These are phyloP conservation scores for Tarenaya hassleriana DNA, from an alignment of 345 rosid genomes.

Conservation along the genomic window DNA sequence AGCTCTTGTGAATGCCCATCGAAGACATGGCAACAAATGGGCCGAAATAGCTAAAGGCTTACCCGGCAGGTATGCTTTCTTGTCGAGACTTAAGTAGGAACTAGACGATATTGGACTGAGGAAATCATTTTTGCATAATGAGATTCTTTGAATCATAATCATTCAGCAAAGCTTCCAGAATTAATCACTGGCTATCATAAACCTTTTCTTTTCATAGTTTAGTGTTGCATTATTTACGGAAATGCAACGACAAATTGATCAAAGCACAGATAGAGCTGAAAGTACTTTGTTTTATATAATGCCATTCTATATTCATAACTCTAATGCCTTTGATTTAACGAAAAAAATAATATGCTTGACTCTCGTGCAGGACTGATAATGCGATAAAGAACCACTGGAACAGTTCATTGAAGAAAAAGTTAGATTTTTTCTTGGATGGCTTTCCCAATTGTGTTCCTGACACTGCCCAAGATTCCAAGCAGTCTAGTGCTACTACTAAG, in stretches of 20 bases:
- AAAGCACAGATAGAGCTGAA: background rate
- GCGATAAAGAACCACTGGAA: constrained; percentile 98
- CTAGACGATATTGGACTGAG: background rate
- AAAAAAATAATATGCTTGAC: background rate
- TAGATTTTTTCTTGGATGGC: constrained; percentile 69
- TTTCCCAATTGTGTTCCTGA: constrained; percentile 44
- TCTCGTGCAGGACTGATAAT: constrained; percentile 74
- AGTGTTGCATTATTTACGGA: background rate
- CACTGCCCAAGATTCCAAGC: constrained; percentile 15
- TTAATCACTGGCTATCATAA: too few relatives aligned
- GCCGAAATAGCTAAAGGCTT: constrained; percentile 93
- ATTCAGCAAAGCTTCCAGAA: constrained; percentile 3
- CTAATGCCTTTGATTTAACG: background rate
- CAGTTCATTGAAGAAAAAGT: constrained; percentile 89
- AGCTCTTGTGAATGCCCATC: constrained; percentile 78
- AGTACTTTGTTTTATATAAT: background rate
- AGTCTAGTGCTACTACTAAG: too few relatives aligned
- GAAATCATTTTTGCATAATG: too few relatives aligned
- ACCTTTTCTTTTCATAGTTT: too few relatives aligned
- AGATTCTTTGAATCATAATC: too few relatives aligned
- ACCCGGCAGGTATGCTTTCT: constrained; percentile 70
- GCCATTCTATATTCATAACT: background rate
- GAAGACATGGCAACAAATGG: constrained; percentile 78
- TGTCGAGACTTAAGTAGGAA: background rate
- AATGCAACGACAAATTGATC: background rate